A percentile compares a stretch with the other conserved stretches of the same genome.
Evolutionary conservation across 805 yeast species (phyloP).

Genomic region (Debaryomyces prosopidis): DNA sequence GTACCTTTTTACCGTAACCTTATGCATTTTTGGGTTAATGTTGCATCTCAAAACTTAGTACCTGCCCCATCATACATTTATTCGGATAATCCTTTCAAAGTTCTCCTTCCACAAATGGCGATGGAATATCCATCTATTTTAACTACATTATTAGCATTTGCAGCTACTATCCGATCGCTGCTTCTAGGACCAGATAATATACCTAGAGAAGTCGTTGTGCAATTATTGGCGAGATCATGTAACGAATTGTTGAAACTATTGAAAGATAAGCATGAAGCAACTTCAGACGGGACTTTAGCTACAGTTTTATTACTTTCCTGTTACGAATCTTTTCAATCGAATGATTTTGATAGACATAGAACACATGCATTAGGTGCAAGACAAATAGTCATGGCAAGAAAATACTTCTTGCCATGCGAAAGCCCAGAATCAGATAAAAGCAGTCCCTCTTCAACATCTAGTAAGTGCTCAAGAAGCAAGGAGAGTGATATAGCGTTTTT

Average conservation of each 20-base stretch:
- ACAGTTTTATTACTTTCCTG: slow-evolving; percentile 59
- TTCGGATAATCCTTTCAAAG: slow-evolving; percentile 64
- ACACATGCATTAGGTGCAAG: slow-evolving; percentile 69
- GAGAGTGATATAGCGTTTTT: slow-evolving; percentile 52
- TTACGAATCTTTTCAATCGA: slow-evolving; percentile 49
- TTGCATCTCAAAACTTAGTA: slow-evolving; percentile 60
- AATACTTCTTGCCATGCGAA: not conserved
- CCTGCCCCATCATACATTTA: slow-evolving; percentile 63
- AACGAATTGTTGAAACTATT: slow-evolving; percentile 54
- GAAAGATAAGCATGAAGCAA: slow-evolving; percentile 51
- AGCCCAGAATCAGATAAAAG: slow-evolving; percentile 1
- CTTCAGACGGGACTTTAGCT: slow-evolving; percentile 68
- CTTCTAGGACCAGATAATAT: slow-evolving; percentile 21
- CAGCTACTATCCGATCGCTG: slow-evolving; percentile 32
- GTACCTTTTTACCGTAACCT: slow-evolving; percentile 62
- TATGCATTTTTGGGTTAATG: slow-evolving; percentile 61
- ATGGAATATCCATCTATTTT: slow-evolving; percentile 56
- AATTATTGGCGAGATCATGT: slow-evolving; percentile 56
- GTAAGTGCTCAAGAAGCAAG: slow-evolving; percentile 10
- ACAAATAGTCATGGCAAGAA: slow-evolving; percentile 58
- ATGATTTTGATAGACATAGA: slow-evolving; percentile 54
- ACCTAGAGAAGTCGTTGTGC: slow-evolving; percentile 47
- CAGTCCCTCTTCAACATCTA: not conserved
- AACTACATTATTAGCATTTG: slow-evolving; percentile 51
- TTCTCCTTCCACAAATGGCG: slow-evolving; percentile 68